phyloP scores from a whole-genome alignment of 805 yeast genomes.

The Kurtzmaniella fragi region DNA sequence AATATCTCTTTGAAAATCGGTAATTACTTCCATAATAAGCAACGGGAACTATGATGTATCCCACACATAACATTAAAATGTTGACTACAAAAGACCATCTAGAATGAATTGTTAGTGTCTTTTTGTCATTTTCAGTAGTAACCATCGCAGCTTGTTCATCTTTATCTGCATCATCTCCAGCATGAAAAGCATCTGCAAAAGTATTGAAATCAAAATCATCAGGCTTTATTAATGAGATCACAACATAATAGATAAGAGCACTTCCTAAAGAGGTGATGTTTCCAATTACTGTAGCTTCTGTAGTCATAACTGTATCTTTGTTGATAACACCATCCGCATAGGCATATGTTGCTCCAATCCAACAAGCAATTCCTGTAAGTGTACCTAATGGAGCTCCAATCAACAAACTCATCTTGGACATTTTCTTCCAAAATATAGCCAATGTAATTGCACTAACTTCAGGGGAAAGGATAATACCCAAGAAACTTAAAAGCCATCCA shows the following conservation, averaged over 20 bases:
- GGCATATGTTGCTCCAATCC: constrained; percentile 26
- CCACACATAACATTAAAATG: constrained; percentile 16
- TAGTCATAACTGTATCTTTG: constrained; percentile 16
- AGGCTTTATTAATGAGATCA: constrained; percentile 12
- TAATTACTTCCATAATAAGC: constrained; percentile 29
- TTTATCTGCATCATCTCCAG: constrained; percentile 29
- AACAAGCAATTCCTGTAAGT: constrained; percentile 16
- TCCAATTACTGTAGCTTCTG: constrained; percentile 20
- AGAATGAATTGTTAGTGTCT: constrained; percentile 16
- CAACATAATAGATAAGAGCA: constrained; percentile 19
- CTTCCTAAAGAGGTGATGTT: constrained; percentile 21
- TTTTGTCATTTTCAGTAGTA: constrained; percentile 10
- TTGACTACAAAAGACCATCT: constrained; percentile 15
- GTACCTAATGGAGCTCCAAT: constrained; percentile 20
- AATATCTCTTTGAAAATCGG: constrained; percentile 28
- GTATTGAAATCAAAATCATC: constrained; percentile 20
- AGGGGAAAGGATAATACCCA: constrained; percentile 36
- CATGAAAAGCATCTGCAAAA: constrained; percentile 10
- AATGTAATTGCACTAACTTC: constrained; percentile 27
- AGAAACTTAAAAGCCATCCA: constrained; percentile 35
- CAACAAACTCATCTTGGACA: constrained; percentile 17
- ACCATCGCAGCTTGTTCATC: constrained; percentile 23
- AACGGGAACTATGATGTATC: constrained; percentile 21
- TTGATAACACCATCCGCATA: constrained; percentile 17
- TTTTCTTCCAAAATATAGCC: constrained; percentile 31